These are phyloP conservation scores for Diaporthe sp. DNA, from an alignment of 2,329 filamentous ascomycete genomes.

Conservation along the genomic window DNA sequence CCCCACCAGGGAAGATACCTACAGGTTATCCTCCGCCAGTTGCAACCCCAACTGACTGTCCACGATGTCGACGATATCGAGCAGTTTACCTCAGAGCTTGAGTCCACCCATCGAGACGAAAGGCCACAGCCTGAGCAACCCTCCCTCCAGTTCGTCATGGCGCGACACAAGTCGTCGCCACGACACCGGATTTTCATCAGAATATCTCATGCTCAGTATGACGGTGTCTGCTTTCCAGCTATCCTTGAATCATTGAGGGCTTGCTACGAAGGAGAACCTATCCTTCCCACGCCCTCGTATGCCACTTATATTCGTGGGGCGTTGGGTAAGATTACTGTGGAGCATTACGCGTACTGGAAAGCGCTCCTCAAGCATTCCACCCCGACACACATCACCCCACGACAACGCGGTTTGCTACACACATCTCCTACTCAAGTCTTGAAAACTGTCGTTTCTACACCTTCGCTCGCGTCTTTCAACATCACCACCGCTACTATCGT, in stretches of 20 bases:
- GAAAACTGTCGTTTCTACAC: neutral
- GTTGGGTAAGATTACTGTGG: neutral
- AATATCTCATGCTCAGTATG: slow-evolving; percentile 65
- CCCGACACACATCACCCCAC: neutral
- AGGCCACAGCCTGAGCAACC: neutral
- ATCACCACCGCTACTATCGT: slow-evolving; percentile 57
- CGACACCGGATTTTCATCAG: slow-evolving; percentile 37
- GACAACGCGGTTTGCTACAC: neutral
- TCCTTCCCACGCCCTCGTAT: neutral
- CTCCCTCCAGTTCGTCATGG: neutral
- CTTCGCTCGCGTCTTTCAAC: slow-evolving; percentile 36
- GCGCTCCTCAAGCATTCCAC: neutral
- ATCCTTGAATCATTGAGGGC: slow-evolving; percentile 57
- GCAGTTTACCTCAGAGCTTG: neutral
- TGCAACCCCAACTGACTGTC: neutral
- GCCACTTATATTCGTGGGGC: neutral
- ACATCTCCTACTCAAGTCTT: neutral
- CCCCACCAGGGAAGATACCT: slow-evolving; percentile 5
- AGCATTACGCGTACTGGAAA: slow-evolving; percentile 8
- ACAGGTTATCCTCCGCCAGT: neutral
- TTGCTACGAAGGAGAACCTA: slow-evolving; percentile 49
- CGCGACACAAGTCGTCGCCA: neutral
- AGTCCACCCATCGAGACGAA: neutral
- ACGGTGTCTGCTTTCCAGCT: slow-evolving; percentile 61
- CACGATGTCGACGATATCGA: slow-evolving; percentile 13